These are phyloP conservation scores for Ceratocystis ficicola DNA, from an alignment of 2,329 filamentous ascomycete genomes.

Conservation along the genomic window DNA sequence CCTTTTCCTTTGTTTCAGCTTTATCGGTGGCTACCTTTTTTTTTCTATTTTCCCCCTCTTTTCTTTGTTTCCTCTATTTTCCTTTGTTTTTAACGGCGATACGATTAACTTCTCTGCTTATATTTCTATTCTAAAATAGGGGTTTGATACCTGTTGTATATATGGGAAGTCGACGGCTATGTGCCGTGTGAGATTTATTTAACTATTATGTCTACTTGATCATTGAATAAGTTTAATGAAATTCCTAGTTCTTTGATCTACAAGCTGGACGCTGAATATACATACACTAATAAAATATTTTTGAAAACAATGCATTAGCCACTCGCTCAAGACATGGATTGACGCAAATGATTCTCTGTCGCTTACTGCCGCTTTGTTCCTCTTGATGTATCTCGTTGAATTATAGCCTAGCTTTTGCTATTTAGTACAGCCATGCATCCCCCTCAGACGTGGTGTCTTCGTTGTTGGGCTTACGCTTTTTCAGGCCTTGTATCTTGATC, in stretches of 20 bases:
- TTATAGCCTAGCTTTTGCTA: neutral
- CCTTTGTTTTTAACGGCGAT: conserved; percentile 8
- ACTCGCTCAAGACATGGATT: too few species aligned
- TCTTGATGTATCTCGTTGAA: too few species aligned
- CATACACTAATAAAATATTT: neutral
- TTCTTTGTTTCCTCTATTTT: neutral
- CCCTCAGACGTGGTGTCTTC: neutral
- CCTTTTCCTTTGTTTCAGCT: neutral
- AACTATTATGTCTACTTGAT: neutral
- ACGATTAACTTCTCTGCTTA: neutral
- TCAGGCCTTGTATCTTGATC: neutral
- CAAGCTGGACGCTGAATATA: conserved; percentile 6
- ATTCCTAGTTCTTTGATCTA: neutral
- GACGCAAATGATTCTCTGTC: too few species aligned
- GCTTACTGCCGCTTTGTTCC: too few species aligned
- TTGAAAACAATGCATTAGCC: neutral
- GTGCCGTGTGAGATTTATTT: neutral
- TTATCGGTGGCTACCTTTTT: conserved; percentile 1
- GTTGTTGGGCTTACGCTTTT: neutral
- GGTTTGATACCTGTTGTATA: neutral
- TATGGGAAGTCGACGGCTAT: neutral
- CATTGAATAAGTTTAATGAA: neutral
- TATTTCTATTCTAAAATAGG: neutral
- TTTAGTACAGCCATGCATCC: neutral
- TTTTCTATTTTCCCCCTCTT: neutral